Evolutionary conservation across 495 filamentous ascomycete species (phyloP), one percentile per base, ranked within the genome.

Genomic region (Neurospora sp.): DNA sequence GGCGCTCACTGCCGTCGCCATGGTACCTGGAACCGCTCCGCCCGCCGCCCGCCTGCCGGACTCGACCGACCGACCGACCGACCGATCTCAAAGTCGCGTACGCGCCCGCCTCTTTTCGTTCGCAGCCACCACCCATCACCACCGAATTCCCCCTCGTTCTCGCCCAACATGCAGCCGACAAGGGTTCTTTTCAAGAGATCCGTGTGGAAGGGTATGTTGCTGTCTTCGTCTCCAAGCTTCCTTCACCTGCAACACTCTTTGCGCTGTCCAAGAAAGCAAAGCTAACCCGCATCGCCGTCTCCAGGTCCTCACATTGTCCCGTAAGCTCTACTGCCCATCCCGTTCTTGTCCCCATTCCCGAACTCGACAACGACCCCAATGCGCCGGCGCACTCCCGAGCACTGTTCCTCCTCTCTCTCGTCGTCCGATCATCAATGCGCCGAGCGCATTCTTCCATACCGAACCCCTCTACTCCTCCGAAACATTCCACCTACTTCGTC

Each of bases 221-320:
- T 20, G 61, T 68, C 31, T 39, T 38, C n/a, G 35, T 40, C 31
- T 35, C 39, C 7, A 35, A 42, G 9, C 35, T n/a, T 0, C 59
- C 38, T n/a, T 0, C 59, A 8, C 39, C 41, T 69, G 42, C 22
- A 31, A 31, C 14, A 53, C 37, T 12, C 39, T 37, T 22, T 37
- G 47, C n/a, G 20, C 38, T 71, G 27, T 16, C 12, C 53, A 61
- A 31, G 22, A 31, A 78, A 72, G 77, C 74, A 40, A 74, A 70
- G 78, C 75, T 59, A 74, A 70, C 70, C 41, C 12, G 39, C n/a
- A 12, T 14, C 38, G 39, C 4, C 40, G 31, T 20, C 5, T 27
- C 35, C 71, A 92, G 90, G 90, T 10, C 90, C 90, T 35, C 86
- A 92, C 76, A 90, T 93, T 76, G 90, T 93, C 70, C 90, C 91